A percentile compares a stretch with the other conserved stretches of the same genome.
Conservation (phyloP, 2,329 filamentous ascomycete genomes). For the Cercospora berteroae region DNA sequence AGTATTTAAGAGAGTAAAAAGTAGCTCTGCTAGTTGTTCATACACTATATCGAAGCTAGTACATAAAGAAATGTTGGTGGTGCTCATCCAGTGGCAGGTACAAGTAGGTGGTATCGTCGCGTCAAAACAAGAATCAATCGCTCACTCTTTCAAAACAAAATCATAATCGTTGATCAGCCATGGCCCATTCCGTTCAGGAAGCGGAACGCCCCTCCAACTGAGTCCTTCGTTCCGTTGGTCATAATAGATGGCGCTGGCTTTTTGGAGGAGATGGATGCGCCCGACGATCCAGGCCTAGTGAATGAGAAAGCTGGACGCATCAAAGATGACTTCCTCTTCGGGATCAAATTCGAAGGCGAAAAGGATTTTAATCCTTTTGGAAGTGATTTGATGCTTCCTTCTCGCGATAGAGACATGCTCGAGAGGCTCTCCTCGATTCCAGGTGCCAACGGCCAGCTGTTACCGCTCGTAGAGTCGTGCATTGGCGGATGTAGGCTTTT, state of each 20-base stretch:
- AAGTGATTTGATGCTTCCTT: constrained; percentile 1
- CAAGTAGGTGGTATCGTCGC: constrained; percentile 5
- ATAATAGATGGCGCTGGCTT: constrained; percentile 1
- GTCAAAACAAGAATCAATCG: background rate
- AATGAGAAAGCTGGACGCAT: background rate
- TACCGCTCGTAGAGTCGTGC: background rate
- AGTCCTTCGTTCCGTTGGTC: background rate
- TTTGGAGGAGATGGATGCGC: background rate
- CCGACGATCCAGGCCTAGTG: background rate
- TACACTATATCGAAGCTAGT: background rate
- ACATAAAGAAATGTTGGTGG: background rate
- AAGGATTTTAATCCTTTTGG: background rate
- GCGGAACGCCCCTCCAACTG: background rate
- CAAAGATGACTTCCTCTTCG: constrained; percentile 5
- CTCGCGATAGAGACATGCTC: constrained; percentile 1
- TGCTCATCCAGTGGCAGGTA: background rate
- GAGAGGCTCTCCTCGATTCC: constrained; percentile 5
- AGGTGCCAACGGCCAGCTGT: constrained; percentile 5
- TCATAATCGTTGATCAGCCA: background rate
- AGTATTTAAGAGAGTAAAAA: too few relatives aligned
- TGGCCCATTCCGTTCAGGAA: background rate
- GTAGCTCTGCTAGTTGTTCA: background rate
- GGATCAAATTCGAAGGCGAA: background rate
- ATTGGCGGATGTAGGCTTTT: background rate
- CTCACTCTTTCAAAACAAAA: background rate